A percentile compares a stretch with the other conserved stretches of the same genome.
These are phyloP conservation scores for Albatrellus ellisii DNA, from an alignment of 768 basidiomycete species.

Conservation along the genomic window DNA sequence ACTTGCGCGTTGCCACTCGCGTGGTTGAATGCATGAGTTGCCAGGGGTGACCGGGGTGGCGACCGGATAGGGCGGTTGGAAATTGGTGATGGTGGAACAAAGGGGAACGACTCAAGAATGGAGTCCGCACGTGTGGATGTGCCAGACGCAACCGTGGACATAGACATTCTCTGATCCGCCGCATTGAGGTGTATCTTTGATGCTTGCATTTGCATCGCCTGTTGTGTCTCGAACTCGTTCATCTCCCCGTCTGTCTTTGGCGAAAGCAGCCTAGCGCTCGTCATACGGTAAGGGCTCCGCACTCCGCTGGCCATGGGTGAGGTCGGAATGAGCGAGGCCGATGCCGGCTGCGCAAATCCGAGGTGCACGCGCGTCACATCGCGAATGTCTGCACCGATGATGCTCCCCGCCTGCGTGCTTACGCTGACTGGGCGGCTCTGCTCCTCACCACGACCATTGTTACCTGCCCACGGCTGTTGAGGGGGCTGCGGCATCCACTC, in stretches of 20 bases:
- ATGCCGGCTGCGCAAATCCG: constrained; percentile 26
- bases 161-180: constrained; percentile 23
- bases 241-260: constrained; percentile 21
- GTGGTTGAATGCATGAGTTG: no score
- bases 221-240: constrained; percentile 39
- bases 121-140: constrained; percentile 67
- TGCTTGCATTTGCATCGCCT: constrained; percentile 31
- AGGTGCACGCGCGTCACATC: constrained; percentile 60
- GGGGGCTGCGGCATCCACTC: constrained; percentile 10
- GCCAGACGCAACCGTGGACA: constrained; percentile 42
- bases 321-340: constrained; percentile 14
- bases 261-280: constrained; percentile 48
- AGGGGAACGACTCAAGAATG: constrained; percentile 78
- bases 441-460: constrained; percentile 18
- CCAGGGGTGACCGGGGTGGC: constrained; percentile 62
- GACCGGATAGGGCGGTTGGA: constrained; percentile 68
- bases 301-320: constrained; percentile 9
- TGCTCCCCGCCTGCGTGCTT: constrained; percentile 36
- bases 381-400: constrained; percentile 37
- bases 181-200: no score
- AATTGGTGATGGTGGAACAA: constrained; percentile 82
- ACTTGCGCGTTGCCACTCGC: no score
- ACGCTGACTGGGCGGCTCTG: constrained; percentile 45
- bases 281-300: constrained; percentile 40
- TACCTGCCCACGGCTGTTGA: background rate